phyloP scores from a whole-genome alignment of 2,329 filamentous ascomycete genomes.

The Claviceps humidiphila region DNA sequence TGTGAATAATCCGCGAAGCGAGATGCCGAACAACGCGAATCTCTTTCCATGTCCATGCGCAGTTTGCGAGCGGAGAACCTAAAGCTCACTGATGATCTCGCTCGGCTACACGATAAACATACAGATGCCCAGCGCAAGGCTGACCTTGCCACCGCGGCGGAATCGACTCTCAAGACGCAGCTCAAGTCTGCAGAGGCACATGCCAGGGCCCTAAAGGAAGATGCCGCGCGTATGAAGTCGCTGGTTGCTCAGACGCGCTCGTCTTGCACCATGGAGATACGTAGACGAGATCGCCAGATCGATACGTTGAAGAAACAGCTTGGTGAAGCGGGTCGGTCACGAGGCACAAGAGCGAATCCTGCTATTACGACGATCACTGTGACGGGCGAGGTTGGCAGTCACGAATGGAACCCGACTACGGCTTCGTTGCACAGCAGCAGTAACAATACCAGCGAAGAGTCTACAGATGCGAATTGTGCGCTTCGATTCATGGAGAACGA shows the following conservation, averaged over 20 bases:
- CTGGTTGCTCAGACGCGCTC: slow-evolving; percentile 72
- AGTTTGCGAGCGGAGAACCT: slow-evolving; percentile 61
- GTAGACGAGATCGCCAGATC: slow-evolving; percentile 80
- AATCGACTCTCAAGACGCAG: slow-evolving; percentile 55
- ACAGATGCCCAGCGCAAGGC: slow-evolving; percentile 42
- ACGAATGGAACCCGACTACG: slow-evolving; percentile 25
- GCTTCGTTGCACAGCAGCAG: not conserved
- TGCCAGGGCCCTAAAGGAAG: slow-evolving; percentile 68
- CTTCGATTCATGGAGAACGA: slow-evolving; percentile 79
- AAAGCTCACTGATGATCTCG: slow-evolving; percentile 57
- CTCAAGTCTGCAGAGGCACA: slow-evolving; percentile 62
- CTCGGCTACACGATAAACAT: slow-evolving; percentile 41
- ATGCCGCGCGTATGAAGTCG: slow-evolving; percentile 65
- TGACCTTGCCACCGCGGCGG: slow-evolving; percentile 52
- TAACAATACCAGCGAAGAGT: slow-evolving; percentile 7
- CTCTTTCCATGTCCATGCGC: slow-evolving; percentile 64
- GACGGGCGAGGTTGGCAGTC: slow-evolving; percentile 37
- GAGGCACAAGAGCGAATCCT: slow-evolving; percentile 40
- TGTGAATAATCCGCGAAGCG: slow-evolving; percentile 37
- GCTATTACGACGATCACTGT: slow-evolving; percentile 45
- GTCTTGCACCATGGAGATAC: slow-evolving; percentile 79
- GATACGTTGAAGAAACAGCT: slow-evolving; percentile 81
- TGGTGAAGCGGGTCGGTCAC: slow-evolving; percentile 52
- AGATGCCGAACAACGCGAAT: slow-evolving; percentile 80
- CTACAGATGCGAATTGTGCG: slow-evolving; percentile 42